Evolutionary conservation across 106 monocot species (phyloP).

Genomic region (Gastrodia elata): DNA sequence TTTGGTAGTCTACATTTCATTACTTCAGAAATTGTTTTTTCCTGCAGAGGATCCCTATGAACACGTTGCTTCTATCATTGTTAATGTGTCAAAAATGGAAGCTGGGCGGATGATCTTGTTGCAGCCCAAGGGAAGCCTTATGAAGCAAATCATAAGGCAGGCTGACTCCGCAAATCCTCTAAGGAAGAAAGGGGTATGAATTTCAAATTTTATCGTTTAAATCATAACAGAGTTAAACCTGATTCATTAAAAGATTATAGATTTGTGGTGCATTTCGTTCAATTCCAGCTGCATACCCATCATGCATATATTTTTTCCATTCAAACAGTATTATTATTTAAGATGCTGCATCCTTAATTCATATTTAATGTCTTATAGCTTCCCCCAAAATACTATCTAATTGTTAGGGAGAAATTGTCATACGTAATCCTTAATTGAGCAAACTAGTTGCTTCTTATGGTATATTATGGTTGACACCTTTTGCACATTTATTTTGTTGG

Average conservation of each 20-base stretch:
- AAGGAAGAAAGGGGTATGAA: slow-evolving; percentile 82
- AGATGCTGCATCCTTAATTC: background rate
- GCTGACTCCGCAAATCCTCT: slow-evolving; percentile 65
- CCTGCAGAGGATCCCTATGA: slow-evolving; percentile 67
- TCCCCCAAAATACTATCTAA: background rate
- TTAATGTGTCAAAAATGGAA: slow-evolving; percentile 82
- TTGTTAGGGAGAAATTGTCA: background rate
- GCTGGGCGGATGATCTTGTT: slow-evolving; percentile 71
- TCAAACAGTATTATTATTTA: background rate
- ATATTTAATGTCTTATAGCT: background rate
- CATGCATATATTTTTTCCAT: background rate
- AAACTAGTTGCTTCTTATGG: background rate
- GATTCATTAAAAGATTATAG: background rate
- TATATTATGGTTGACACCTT: background rate
- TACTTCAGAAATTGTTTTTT: slow-evolving; percentile 9
- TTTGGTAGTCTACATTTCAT: background rate
- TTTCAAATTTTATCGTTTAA: background rate
- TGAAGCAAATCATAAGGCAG: slow-evolving; percentile 87
- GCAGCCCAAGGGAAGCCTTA: slow-evolving; percentile 67
- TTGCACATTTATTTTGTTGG: background rate
- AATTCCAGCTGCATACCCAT: background rate
- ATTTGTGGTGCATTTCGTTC: background rate
- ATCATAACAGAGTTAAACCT: background rate
- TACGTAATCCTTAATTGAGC: background rate
- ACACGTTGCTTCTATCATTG: slow-evolving; percentile 79